phyloP scores from a whole-genome alignment of 1,139 yeast genomes.

The Kurtzmaniella quercitrusa region DNA sequence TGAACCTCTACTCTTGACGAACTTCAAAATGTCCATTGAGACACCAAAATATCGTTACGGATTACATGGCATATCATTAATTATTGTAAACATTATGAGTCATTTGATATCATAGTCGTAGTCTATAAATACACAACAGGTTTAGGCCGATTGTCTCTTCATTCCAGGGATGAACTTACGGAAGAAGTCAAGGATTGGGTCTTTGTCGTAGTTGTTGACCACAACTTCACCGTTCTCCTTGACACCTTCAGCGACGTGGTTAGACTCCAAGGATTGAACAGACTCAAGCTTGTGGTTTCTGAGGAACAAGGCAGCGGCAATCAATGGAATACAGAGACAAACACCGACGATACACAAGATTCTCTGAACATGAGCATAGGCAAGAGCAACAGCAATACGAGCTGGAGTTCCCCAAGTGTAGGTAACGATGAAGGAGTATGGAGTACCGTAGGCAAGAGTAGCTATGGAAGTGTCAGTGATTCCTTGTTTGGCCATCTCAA shows the following conservation, averaged over 20 bases:
- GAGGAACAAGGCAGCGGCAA: constrained; percentile 25
- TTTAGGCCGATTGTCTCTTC: not conserved
- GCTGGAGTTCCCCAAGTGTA: constrained; percentile 32
- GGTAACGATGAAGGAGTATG: constrained; percentile 36
- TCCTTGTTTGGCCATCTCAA: constrained; percentile 11
- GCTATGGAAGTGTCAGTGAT: constrained; percentile 26
- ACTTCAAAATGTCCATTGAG: no score
- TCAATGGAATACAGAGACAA: constrained; percentile 31
- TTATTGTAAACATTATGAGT: no score
- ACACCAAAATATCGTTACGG: no score
- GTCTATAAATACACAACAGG: no score
- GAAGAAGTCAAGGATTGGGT: constrained; percentile 5
- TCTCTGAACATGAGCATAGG: constrained; percentile 32
- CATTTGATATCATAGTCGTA: no score
- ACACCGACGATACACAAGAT: constrained; percentile 28
- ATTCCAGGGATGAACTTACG: not conserved
- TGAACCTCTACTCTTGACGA: no score
- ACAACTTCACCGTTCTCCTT: constrained; percentile 19
- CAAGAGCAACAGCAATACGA: constrained; percentile 26
- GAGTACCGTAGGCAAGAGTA: constrained; percentile 47
- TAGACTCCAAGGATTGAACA: constrained; percentile 18
- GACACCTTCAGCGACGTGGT: constrained; percentile 6
- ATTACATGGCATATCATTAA: no score
- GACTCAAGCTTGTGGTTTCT: constrained; percentile 29
- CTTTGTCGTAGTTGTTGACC: constrained; percentile 28